phyloP scores from a whole-genome alignment of 257 asterid species.

The Solanum clarkiae region DNA sequence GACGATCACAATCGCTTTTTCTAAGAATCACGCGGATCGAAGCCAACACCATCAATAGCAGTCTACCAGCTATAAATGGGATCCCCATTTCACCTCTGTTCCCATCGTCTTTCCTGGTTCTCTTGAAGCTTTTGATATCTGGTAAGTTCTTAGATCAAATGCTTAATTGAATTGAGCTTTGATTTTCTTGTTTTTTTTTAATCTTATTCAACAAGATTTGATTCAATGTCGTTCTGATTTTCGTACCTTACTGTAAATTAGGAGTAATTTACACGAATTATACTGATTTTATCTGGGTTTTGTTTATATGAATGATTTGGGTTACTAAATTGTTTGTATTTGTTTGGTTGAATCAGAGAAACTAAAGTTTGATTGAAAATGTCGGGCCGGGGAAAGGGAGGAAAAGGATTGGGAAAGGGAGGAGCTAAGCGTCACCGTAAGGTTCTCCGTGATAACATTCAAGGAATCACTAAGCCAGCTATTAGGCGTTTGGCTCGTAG shows the following conservation, averaged over 20 bases:
- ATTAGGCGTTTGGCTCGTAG: neutral
- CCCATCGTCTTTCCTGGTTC: too few species aligned
- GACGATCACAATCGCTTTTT: neutral
- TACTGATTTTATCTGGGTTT: neutral
- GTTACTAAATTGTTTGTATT: neutral
- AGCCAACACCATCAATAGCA: neutral
- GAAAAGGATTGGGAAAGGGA: neutral
- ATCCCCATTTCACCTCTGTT: fast-evolving
- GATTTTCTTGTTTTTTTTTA: too few species aligned
- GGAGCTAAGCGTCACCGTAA: constrained; percentile 3
- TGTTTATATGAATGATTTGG: neutral
- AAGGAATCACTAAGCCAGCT: neutral
- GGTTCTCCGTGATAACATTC: constrained; percentile 1
- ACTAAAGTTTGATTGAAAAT: neutral
- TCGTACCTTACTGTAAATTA: too few species aligned
- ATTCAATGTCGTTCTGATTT: neutral
- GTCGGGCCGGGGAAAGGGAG: constrained; percentile 3
- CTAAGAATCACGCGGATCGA: neutral
- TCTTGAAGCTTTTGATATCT: neutral
- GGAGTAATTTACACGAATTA: neutral
- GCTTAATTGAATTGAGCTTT: neutral
- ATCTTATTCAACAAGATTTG: neutral
- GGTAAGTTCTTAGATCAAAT: neutral
- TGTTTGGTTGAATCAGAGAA: neutral
- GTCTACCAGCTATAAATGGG: neutral